Evolutionary conservation across 805 yeast species (phyloP).

Genomic region (Ogataea pilisensis): DNA sequence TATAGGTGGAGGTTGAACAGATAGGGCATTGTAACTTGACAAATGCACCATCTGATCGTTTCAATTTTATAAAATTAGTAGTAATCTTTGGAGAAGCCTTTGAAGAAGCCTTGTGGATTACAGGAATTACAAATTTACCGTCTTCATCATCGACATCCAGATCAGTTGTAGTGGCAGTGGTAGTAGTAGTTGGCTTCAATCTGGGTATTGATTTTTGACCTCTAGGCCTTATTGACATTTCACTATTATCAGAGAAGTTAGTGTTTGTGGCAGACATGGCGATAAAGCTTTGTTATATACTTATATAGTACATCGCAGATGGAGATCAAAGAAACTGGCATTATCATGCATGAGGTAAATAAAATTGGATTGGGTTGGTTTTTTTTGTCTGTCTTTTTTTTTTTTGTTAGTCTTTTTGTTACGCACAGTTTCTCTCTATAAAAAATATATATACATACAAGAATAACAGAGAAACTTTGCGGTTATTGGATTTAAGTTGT

Average conservation of each 20-base stretch:
- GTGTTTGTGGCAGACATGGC: neutral
- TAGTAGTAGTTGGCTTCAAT: neutral
- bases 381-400: too few species aligned
- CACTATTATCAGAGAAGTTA: neutral
- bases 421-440: too few species aligned
- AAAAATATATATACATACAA: too few species aligned
- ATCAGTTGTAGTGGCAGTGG: neutral
- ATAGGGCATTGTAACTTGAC: slow-evolving; percentile 15
- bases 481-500: too few species aligned
- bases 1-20: slow-evolving; percentile 3
- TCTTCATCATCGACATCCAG: slow-evolving; percentile 6
- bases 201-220: slow-evolving; percentile 2
- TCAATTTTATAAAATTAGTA: slow-evolving; percentile 1
- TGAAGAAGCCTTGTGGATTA: neutral
- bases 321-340: too few species aligned
- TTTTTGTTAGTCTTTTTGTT: too few species aligned
- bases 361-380: too few species aligned
- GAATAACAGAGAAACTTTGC: too few species aligned
- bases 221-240: neutral
- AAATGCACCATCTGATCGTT: slow-evolving; percentile 15
- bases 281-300: too few species aligned
- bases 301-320: too few species aligned
- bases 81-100: neutral
- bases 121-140: neutral
- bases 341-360: too few species aligned